A percentile compares a stretch with the other conserved stretches of the same genome.
Conservation (phyloP, 495 filamentous ascomycete genomes). For the Pseudomonodictys pantanalensis region DNA sequence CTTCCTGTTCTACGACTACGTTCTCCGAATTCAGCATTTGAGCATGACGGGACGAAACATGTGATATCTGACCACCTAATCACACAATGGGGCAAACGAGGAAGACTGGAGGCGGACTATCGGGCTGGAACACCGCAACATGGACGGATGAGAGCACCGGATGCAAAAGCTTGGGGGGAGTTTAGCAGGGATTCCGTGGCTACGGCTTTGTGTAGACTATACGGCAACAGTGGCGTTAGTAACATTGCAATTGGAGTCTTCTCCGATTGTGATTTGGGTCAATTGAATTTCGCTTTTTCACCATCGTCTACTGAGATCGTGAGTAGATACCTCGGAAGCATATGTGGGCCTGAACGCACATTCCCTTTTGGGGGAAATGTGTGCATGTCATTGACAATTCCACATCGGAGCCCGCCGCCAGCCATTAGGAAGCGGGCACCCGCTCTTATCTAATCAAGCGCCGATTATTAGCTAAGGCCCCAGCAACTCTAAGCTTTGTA, state of each 20-base stretch:
- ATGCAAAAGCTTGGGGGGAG: not conserved
- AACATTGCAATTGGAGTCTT: slow-evolving; percentile 22
- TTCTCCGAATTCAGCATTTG: slow-evolving; percentile 14
- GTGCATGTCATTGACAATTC: not conserved
- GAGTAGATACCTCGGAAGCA: not conserved
- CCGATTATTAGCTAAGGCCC: not conserved
- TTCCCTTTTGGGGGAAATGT: too few relatives aligned
- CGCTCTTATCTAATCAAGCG: not conserved
- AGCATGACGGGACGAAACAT: slow-evolving; percentile 27
- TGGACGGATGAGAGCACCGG: not conserved
- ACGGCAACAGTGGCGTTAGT: slow-evolving; percentile 18
- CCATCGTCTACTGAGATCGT: not conserved
- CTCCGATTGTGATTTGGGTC: too few relatives aligned
- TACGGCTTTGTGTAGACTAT: slow-evolving; percentile 26
- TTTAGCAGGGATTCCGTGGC: slow-evolving; percentile 24
- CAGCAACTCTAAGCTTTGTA: not conserved
- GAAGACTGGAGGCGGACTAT: too few relatives aligned
- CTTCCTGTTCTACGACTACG: not conserved
- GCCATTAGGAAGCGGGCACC: not conserved
- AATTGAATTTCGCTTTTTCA: slow-evolving; percentile 11
- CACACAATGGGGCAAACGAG: not conserved
- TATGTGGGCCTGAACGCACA: too few relatives aligned
- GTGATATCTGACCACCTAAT: slow-evolving; percentile 13
- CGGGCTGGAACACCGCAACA: not conserved
- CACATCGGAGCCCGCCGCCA: not conserved